Percentiles rank a stretch among this genome's conserved stretches.
phyloP scores from a whole-genome alignment of 139 green algal species.

The Microglena sp. region DNA sequence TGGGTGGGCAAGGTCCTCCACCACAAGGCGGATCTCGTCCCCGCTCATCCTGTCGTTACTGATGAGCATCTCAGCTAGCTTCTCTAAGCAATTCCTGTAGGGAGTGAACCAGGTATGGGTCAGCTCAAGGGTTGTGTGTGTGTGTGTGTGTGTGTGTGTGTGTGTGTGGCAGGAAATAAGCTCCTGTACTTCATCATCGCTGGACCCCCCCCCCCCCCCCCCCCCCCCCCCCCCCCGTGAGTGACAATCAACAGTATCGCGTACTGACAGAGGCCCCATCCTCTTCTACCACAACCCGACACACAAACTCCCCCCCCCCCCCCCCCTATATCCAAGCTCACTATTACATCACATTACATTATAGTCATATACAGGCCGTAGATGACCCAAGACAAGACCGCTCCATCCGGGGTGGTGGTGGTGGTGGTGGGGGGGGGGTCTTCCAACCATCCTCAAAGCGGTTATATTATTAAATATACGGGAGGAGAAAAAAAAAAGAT shows the following conservation, averaged over 20 bases:
- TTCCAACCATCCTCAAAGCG: no score
- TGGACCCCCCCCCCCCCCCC: no score
- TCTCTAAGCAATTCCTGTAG: conserved; percentile 33
- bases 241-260: neutral
- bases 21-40: conserved; percentile 31
- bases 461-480: no score
- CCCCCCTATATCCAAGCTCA: neutral
- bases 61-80: conserved; percentile 25
- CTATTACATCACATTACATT: neutral
- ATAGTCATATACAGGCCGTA: no score
- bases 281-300: neutral
- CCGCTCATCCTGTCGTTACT: conserved; percentile 18
- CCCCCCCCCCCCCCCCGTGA: no score
- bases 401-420: no score
- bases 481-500: no score
- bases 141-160: neutral
- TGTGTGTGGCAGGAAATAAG: neutral
- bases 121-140: neutral
- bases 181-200: no score
- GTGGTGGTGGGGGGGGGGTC: no score
- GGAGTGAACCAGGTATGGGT: neutral
- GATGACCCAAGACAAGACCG: no score
- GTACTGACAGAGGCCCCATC: neutral
- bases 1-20: conserved; percentile 19
- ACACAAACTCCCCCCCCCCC: neutral